Percentiles rank a stretch among this genome's conserved stretches.
These are phyloP conservation scores for Lepidium didymum DNA, from an alignment of 345 rosid species.

Conservation along the genomic window DNA sequence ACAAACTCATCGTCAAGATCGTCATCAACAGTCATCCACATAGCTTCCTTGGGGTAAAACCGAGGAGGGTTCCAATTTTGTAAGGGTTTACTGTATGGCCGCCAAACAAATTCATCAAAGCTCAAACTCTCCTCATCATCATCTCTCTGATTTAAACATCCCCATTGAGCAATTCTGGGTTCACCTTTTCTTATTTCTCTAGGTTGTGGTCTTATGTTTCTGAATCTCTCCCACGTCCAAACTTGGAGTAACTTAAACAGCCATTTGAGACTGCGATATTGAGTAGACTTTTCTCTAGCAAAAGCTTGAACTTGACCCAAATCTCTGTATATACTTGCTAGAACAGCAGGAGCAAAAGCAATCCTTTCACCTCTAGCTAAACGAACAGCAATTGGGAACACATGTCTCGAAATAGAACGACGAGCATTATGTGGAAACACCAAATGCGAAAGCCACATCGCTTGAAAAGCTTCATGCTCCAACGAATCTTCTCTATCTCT, in stretches of 20 bases:
- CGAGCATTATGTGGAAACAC: constrained; percentile 8
- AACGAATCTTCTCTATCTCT: constrained; percentile 21
- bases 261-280: neutral
- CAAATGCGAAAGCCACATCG: constrained; percentile 29
- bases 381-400: constrained; percentile 28
- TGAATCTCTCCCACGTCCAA: constrained; percentile 39
- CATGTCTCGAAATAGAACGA: neutral
- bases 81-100: constrained; percentile 27
- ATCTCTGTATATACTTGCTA: constrained; percentile 34
- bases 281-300: neutral
- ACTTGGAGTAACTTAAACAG: neutral
- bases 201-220: neutral
- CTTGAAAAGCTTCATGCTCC: constrained; percentile 46
- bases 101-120: constrained; percentile 34
- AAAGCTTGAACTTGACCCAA: constrained; percentile 12
- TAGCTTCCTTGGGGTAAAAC: constrained; percentile 18
- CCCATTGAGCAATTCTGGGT: constrained; percentile 29
- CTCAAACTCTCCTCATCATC: constrained; percentile 12
- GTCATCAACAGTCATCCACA: constrained; percentile 9
- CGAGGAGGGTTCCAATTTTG: constrained; percentile 14
- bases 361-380: constrained; percentile 36
- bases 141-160: neutral
- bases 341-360: constrained; percentile 36
- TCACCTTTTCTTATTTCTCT: constrained; percentile 11
- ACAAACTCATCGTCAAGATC: constrained; percentile 16